Percentiles rank a stretch among this genome's conserved stretches.
phyloP scores from a whole-genome alignment of 805 yeast genomes.

The Nakazawaea pomicola region DNA sequence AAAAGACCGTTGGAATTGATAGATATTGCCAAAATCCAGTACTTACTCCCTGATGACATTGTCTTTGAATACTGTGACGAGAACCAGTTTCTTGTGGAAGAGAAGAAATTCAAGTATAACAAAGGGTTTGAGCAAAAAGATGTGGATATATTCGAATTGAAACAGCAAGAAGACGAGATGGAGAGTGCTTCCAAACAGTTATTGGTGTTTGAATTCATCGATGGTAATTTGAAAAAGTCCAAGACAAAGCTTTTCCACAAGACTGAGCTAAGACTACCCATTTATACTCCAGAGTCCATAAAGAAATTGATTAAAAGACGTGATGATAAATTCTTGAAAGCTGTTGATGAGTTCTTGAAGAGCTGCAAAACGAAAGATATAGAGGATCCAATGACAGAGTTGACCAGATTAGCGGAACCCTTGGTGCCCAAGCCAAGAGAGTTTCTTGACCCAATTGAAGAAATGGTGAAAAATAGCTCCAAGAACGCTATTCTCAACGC shows the following conservation, averaged over 20 bases:
- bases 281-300: slow-evolving; percentile 51
- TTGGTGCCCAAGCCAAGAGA: slow-evolving; percentile 44
- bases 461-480: slow-evolving; percentile 35
- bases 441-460: slow-evolving; percentile 58
- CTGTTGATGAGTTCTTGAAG: slow-evolving; percentile 31
- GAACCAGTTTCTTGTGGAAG: slow-evolving; percentile 47
- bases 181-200: slow-evolving; percentile 38
- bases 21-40: slow-evolving; percentile 63
- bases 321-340: slow-evolving; percentile 42
- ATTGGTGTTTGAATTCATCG: slow-evolving; percentile 72
- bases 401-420: slow-evolving; percentile 30
- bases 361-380: slow-evolving; percentile 24
- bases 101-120: slow-evolving; percentile 34
- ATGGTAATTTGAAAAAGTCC: slow-evolving; percentile 50
- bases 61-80: slow-evolving; percentile 75
- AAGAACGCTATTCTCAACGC: slow-evolving; percentile 11
- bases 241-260: slow-evolving; percentile 39
- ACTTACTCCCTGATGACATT: slow-evolving; percentile 63
- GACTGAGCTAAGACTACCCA: slow-evolving; percentile 44
- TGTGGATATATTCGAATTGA: slow-evolving; percentile 44
- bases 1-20: slow-evolving; percentile 36
- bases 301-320: slow-evolving; percentile 56
- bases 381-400: slow-evolving; percentile 35
- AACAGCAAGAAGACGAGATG: slow-evolving; percentile 28
- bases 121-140: slow-evolving; percentile 56